These are phyloP conservation scores for Tricholoma bakamatsutake DNA, from an alignment of 768 basidiomycete genomes.

Conservation along the genomic window DNA sequence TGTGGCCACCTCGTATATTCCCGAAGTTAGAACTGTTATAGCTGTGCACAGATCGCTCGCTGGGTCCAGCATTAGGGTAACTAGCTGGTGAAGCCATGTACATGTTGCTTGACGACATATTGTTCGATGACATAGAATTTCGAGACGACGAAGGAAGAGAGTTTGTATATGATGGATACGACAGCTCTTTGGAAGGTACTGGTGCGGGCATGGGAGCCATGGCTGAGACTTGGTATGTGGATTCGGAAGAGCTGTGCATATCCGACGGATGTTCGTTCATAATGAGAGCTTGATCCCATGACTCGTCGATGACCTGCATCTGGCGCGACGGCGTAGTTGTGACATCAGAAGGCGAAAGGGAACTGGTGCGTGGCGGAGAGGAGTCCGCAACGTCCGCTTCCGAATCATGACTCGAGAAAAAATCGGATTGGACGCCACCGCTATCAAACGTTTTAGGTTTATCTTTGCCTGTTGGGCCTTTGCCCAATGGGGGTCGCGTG, in stretches of 20 bases:
- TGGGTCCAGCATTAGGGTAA: constrained; percentile 41
- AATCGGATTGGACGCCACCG: constrained; percentile 19
- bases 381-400: constrained; percentile 35
- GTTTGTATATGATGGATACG: constrained; percentile 37
- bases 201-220: constrained; percentile 32
- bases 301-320: constrained; percentile 38
- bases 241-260: constrained; percentile 30
- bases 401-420: constrained; percentile 37
- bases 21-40: constrained; percentile 44
- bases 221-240: constrained; percentile 43
- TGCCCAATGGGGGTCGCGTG: constrained; percentile 65
- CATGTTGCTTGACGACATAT: constrained; percentile 22
- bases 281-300: constrained; percentile 55
- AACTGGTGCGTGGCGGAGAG: constrained; percentile 50
- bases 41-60: constrained; percentile 44
- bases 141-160: constrained; percentile 39
- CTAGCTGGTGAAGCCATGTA: constrained; percentile 33
- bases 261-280: constrained; percentile 41
- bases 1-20: constrained; percentile 29
- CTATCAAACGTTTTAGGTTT: constrained; percentile 53
- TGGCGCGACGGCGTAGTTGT: constrained; percentile 43
- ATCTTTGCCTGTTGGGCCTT: constrained; percentile 85
- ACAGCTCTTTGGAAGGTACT: constrained; percentile 40
- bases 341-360: constrained; percentile 55
- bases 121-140: constrained; percentile 26